Evolutionary conservation across 129 eudicot genomes (phyloP).

Genomic region (Tagetes patula): DNA sequence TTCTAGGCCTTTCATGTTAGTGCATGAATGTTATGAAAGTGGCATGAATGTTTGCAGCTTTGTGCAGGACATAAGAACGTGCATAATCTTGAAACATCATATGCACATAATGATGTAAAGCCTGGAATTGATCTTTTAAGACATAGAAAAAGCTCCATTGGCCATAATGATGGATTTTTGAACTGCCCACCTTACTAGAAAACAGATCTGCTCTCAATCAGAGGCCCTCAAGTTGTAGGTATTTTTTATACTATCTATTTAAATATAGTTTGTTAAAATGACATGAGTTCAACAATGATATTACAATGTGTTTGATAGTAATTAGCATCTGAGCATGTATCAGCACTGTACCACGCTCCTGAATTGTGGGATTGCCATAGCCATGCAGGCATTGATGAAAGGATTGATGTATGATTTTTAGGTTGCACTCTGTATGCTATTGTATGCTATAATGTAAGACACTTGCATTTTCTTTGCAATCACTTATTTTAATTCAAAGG

Average conservation of each 20-base stretch:
- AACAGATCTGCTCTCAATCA: slow-evolving; percentile 81
- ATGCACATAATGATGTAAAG: slow-evolving; percentile 94
- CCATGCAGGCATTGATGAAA: slow-evolving; percentile 88
- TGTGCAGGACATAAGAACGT: slow-evolving; percentile 94
- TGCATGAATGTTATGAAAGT: neutral
- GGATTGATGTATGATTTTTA: slow-evolving; percentile 90
- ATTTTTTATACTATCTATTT: too few species aligned
- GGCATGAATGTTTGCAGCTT: slow-evolving; percentile 46
- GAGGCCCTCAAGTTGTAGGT: slow-evolving; percentile 96
- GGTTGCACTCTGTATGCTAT: slow-evolving; percentile 77
- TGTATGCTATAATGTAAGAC: slow-evolving; percentile 67
- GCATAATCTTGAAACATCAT: slow-evolving; percentile 88
- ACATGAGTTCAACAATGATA: neutral
- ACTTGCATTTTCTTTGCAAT: slow-evolving; percentile 8
- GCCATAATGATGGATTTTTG: slow-evolving; percentile 95
- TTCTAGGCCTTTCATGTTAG: neutral
- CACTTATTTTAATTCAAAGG: neutral
- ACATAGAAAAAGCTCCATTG: slow-evolving; percentile 76
- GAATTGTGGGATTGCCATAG: slow-evolving; percentile 99
- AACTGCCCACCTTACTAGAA: slow-evolving; percentile 91
- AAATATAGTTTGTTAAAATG: neutral
- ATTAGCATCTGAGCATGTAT: slow-evolving; percentile 96
- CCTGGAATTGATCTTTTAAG: slow-evolving; percentile 86
- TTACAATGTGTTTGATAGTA: slow-evolving; percentile 48
- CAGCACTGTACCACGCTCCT: slow-evolving; percentile 91